Base-by-base conservation (phyloP, 176 grass and related monocot species). In the Carex littledalei region DNA sequence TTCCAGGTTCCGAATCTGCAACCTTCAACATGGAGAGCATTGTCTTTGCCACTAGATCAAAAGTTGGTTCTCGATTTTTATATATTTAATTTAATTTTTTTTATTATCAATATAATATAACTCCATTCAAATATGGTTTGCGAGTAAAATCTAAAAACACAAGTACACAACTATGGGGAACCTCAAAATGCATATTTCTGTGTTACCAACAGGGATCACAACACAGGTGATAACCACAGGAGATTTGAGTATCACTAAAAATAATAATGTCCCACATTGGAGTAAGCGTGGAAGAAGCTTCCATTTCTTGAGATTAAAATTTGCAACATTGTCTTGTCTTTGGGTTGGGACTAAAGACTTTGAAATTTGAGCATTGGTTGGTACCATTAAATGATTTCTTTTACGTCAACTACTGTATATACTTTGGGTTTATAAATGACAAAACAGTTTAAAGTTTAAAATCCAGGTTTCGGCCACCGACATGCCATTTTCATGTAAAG, bases 251-350 rank as follows among this genome's bases (percentile, higher is more conserved):
- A 1, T 49, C 20, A 50, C n/a, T 73, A 29, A 50, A 50, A 39
- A 39, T 39, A 75, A 26, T 14, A 52, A 10, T 75, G 43, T 75
- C 70, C 70, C 70, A 75, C 70, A 75, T 75, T 75, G 70, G 45
- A 75, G 70, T 26, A 75, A 75, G 20, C 70, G n/a, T 22, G n/a
- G 71, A 76, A 76, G 45, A 76, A 76, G 45, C 71, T 76, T 76
- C 71, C 71, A 45, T 15, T 53, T 74, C 70, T 74, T 52, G 71
- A 76, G 45, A 53, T 75, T 26, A 21, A 18, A 75, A 24, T 24
- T 26, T 10, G 5, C 9, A 76, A 45, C 67, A 43, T 43, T 75
- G 5, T 75, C 45, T 50, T 76, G 71, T 76, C 71, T 50, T 76
- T 76, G 71, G 20, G 45, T 76, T 76, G 45, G 71, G 20, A 14